Evolutionary conservation across 192 early-diverging fungal species (phyloP), one percentile per base, ranked within the genome.

Genomic region (Paraglomus occultum): DNA sequence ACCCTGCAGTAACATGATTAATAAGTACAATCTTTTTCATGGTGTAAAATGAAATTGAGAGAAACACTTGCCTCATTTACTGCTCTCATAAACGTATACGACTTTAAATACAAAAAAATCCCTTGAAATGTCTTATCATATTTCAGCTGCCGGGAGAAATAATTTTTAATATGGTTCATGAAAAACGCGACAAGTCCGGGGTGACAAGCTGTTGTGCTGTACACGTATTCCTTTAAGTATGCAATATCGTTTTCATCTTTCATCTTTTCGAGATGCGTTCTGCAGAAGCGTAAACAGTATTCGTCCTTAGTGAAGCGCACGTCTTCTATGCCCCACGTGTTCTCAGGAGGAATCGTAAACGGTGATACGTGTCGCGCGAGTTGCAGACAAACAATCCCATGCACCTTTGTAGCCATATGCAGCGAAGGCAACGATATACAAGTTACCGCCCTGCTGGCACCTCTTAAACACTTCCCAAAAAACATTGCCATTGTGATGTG

Each of bases 361-460:
- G 15, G 64, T 66, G 10, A 31, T 8, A 66, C 22, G 18, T 66
- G 23, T 53, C 23, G 15, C 23, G 4, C 10, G 0, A 53, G 51
- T 53, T 53, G 51, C 51, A 18, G 51, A 53, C 4, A 48, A 66
- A 66, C 17, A n/a, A 47, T 66, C 64, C 14, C 64, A 66, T 14
- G 64, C 64, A 47, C 64, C 50, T 17, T 66, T 66, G 64, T 66
- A 66, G 64, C 64, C 64, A 66, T 66, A 66, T 66, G 49, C 45
- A 47, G 64, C 64, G 51, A 66, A 66, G 40, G 45, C 49, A 22
- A 66, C 10, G n/a, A 66, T 40, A 23, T 0, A 5, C 10, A 66
- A 51, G 45, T 66, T 66, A 47, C 64, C 44, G 15, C 8, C 6
- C 51, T 53, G 15, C 51, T 53, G 15, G 51, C 15, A 53, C 51